Percentiles rank a stretch among this genome's conserved stretches.
Evolutionary conservation across 306 rosid genomes (phyloP).

Genomic region (Dalbergia cultrata): DNA sequence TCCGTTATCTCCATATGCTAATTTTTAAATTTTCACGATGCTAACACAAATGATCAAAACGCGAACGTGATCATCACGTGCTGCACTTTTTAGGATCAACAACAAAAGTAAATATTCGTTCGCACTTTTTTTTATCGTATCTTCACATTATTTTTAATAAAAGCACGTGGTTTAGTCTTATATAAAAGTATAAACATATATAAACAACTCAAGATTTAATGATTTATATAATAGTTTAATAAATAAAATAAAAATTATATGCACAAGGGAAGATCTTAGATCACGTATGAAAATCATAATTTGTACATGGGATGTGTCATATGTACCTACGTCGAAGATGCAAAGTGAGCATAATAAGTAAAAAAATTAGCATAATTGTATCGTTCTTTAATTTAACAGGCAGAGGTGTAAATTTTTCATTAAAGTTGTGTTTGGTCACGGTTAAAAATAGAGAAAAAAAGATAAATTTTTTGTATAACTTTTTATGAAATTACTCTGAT

Average conservation of each 20-base stretch:
- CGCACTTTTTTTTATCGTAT: background rate
- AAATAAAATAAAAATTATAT: no score
- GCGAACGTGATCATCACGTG: conserved; percentile 8
- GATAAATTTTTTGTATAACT: no score
- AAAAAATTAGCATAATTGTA: background rate
- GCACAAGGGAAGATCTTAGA: background rate
- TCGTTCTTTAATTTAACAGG: no score
- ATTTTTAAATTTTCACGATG: background rate
- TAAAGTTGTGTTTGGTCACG: no score
- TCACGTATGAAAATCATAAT: no score
- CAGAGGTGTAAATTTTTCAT: no score
- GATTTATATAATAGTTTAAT: no score
- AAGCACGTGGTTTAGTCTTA: background rate
- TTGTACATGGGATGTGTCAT: background rate
- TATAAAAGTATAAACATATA: background rate
- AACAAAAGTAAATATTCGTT: conserved; percentile 6
- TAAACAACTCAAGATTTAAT: no score
- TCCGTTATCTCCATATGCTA: background rate
- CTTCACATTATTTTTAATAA: background rate
- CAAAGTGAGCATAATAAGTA: background rate
- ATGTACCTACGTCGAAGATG: background rate
- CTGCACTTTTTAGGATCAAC: background rate
- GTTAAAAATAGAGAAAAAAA: no score
- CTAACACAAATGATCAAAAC: background rate
- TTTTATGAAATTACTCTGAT: no score